phyloP scores from a whole-genome alignment of 2,329 filamentous ascomycete genomes.

The Sporothrix sp. region DNA sequence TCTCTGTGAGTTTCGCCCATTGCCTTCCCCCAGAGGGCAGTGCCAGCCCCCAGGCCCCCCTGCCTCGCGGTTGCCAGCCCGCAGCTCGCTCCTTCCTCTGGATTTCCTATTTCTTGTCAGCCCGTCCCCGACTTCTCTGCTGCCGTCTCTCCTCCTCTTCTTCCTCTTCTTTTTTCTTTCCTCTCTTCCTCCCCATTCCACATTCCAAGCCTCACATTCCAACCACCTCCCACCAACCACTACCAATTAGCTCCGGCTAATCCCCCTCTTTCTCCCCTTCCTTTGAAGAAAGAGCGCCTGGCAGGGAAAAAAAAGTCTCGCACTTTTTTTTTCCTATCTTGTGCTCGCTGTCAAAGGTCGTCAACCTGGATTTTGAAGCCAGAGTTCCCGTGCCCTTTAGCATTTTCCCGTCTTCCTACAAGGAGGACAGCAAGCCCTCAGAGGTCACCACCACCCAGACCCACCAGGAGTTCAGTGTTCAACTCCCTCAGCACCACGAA shows the following conservation, averaged over 20 bases:
- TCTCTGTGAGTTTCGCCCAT: not conserved
- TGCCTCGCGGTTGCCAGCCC: not conserved
- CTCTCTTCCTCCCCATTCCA: slow-evolving; percentile 14
- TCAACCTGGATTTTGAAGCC: slow-evolving; percentile 99
- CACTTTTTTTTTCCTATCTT: slow-evolving; percentile 52
- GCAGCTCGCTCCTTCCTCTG: not conserved
- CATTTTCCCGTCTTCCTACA: slow-evolving; percentile 74
- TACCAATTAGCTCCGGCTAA: slow-evolving; percentile 11
- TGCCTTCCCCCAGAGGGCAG: too few species aligned
- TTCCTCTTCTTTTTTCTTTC: slow-evolving; percentile 12
- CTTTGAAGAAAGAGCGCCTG: slow-evolving; percentile 39
- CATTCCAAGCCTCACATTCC: slow-evolving; percentile 21
- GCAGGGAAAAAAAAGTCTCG: slow-evolving; percentile 27
- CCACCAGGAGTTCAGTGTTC: slow-evolving; percentile 72
- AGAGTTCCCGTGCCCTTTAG: slow-evolving; percentile 98
- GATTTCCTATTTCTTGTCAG: slow-evolving; percentile 16
- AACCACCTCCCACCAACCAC: slow-evolving; percentile 15
- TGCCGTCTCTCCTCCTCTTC: slow-evolving; percentile 10
- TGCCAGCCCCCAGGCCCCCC: too few species aligned
- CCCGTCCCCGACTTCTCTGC: slow-evolving; percentile 17
- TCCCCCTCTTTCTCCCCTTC: slow-evolving; percentile 41
- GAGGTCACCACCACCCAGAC: slow-evolving; percentile 40
- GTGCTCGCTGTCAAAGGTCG: slow-evolving; percentile 52
- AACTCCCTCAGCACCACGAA: slow-evolving; percentile 62
- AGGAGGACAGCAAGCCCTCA: slow-evolving; percentile 22